Evolutionary conservation across 495 filamentous ascomycete genomes (phyloP).

Genomic region (Chaetomium fimeti): DNA sequence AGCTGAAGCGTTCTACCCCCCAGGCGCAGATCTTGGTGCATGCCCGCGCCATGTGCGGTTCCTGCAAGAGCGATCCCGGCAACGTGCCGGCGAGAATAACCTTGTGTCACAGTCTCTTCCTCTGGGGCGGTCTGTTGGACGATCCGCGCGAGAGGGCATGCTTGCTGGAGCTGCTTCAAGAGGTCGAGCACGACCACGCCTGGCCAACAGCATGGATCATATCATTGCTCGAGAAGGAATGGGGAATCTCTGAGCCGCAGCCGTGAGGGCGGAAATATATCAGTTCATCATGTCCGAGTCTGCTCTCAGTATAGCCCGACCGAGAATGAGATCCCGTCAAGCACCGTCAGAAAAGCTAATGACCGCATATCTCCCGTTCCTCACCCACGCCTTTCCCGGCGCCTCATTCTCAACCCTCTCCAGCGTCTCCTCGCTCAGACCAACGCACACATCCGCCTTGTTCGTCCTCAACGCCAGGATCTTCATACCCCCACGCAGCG

Average conservation of each 20-base stretch:
- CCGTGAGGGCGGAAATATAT: neutral
- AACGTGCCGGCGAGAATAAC: constrained; percentile 3
- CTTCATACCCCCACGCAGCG: neutral
- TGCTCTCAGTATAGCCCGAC: too few species aligned
- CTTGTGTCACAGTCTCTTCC: constrained; percentile 4
- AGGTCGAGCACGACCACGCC: constrained; percentile 5
- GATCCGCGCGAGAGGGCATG: constrained; percentile 1
- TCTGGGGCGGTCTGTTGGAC: constrained; percentile 4
- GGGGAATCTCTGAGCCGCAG: neutral
- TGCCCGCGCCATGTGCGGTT: neutral
- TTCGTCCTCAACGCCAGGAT: constrained; percentile 4
- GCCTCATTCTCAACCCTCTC: neutral
- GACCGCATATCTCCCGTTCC: constrained; percentile 2
- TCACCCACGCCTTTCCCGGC: constrained; percentile 1
- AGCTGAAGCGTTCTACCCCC: neutral
- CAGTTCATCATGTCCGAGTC: too few species aligned
- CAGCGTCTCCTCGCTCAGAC: neutral
- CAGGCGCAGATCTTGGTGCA: neutral
- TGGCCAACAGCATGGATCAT: constrained; percentile 8
- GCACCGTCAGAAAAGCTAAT: constrained; percentile 4
- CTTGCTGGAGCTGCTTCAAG: constrained; percentile 3
- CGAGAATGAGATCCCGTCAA: too few species aligned
- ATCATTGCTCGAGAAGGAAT: neutral
- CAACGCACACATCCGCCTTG: constrained; percentile 6
- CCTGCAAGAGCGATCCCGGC: constrained; percentile 2